Percentiles rank a stretch among this genome's conserved stretches.
Conservation (phyloP, 192 early-diverging fungal species). For the Allomyces macrogynus region DNA sequence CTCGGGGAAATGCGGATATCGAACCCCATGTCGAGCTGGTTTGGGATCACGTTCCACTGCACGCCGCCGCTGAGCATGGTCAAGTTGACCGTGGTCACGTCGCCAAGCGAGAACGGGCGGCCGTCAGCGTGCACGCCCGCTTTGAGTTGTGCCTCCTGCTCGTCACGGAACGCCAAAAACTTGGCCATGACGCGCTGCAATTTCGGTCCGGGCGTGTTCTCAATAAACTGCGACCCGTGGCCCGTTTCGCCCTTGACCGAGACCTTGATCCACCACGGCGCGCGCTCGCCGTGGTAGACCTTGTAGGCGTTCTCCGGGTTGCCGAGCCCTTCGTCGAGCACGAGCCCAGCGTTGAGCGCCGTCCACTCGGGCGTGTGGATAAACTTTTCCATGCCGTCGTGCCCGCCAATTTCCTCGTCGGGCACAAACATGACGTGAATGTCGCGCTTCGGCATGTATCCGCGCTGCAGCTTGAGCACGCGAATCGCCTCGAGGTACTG, state of each 20-base stretch:
- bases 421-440: conserved; percentile 62
- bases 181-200: conserved; percentile 44
- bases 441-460: conserved; percentile 35
- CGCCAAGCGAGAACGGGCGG: conserved; percentile 32
- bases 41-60: conserved; percentile 37
- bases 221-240: conserved; percentile 67
- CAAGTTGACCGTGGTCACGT: conserved; percentile 64
- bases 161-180: conserved; percentile 43
- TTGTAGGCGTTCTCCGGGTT: conserved; percentile 39
- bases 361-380: conserved; percentile 45
- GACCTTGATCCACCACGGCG: conserved; percentile 65
- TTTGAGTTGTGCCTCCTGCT: conserved; percentile 34
- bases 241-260: conserved; percentile 50
- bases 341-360: conserved; percentile 55
- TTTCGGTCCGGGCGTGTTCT: conserved; percentile 44
- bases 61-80: conserved; percentile 38
- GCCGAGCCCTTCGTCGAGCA: conserved; percentile 68
- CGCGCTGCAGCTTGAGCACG: conserved; percentile 23
- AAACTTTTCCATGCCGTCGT: conserved; percentile 52
- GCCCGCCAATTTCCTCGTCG: conserved; percentile 71
- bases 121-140: conserved; percentile 30
- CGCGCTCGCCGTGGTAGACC: conserved; percentile 69
- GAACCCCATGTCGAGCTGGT: conserved; percentile 38
- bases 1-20: conserved; percentile 58
- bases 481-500: conserved; percentile 69